These are phyloP conservation scores for Epichloe amarillans DNA, from an alignment of 2,329 filamentous ascomycete species.

Conservation along the genomic window DNA sequence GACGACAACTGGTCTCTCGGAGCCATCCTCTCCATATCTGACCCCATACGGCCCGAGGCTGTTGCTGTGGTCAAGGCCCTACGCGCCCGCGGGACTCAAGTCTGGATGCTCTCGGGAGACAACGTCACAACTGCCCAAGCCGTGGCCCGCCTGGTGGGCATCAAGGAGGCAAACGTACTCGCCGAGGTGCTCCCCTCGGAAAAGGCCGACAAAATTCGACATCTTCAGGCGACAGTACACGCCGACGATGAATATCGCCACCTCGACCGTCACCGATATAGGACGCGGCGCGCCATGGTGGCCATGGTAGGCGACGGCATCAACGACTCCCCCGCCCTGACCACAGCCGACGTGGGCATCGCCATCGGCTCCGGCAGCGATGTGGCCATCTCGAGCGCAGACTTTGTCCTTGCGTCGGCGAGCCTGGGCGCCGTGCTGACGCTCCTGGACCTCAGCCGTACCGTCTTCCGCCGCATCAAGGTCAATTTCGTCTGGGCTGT, in stretches of 20 bases:
- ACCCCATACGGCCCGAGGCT: constrained; percentile 67
- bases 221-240: constrained; percentile 42
- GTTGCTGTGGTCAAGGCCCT: constrained; percentile 50
- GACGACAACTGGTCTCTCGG: constrained; percentile 35
- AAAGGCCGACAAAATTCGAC: constrained; percentile 60
- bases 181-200: constrained; percentile 76
- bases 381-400: constrained; percentile 67
- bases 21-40: constrained; percentile 62
- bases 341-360: constrained; percentile 69
- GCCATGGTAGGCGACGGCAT: constrained; percentile 86
- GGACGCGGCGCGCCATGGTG: constrained; percentile 36
- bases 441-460: constrained; percentile 55
- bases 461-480: constrained; percentile 65
- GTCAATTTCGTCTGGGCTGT: constrained; percentile 80
- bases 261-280: constrained; percentile 11
- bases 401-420: constrained; percentile 68
- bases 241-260: constrained; percentile 13
- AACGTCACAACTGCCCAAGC: constrained; percentile 74
- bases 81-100: constrained; percentile 49
- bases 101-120: constrained; percentile 91
- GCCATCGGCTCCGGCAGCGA: constrained; percentile 76
- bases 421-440: constrained; percentile 58
- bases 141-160: constrained; percentile 64
- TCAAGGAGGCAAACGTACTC: constrained; percentile 60
- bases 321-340: constrained; percentile 75